Evolutionary conservation across 2,329 filamentous ascomycete species (phyloP), one percentile per base, ranked within the genome.

Genomic region (Fusarium nematophilum): DNA sequence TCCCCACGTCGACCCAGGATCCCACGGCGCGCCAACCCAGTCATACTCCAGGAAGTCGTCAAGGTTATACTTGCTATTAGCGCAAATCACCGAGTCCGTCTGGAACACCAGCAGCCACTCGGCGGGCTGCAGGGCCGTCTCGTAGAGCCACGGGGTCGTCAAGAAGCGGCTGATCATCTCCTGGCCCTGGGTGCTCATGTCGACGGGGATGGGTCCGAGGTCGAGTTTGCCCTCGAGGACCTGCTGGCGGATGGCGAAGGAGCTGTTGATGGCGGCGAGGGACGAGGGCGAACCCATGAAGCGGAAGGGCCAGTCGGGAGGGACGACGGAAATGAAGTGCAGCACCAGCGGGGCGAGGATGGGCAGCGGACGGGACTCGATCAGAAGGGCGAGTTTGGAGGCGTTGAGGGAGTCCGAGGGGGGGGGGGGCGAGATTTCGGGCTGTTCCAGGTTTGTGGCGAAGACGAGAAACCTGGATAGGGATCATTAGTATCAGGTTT

Each of bases 41-140:
- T 84, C 80, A 69, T 79, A 83, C 13, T 78, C 76, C 42, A 84
- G 70, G 68, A 76, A 85, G 53, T 82, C 79, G 65, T 85, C 79
- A 25, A 84, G 66, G 52, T 73, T 78, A 49, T 72, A 72, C 44
- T 67, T 71, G 48, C 76, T 79, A 67, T 85, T 85, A 59, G 83
- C 81, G 67, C 83, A 86, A 34, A 85, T 70, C 55, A 85, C 83
- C 61, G 78, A 81, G 72, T 86, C 83, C 46, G 79, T 80, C 73
- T 82, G 81, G 71, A 85, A 86, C 17, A 84, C 69, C 18, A 86
- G 75, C 26, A 86, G 70, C 78, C 79, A 83, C 71, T 86, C 83
- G 10, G 81, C 81, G 1, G 81, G 78, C 40, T 74, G 72, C 23
- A 85, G 70, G 6, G 80, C 75, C 3, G 62, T 67, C 63, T 85